Percentiles rank a stretch among this genome's conserved stretches.
Evolutionary conservation across 2,329 filamentous ascomycete species (phyloP).

Genomic region (Beauveria sp.): DNA sequence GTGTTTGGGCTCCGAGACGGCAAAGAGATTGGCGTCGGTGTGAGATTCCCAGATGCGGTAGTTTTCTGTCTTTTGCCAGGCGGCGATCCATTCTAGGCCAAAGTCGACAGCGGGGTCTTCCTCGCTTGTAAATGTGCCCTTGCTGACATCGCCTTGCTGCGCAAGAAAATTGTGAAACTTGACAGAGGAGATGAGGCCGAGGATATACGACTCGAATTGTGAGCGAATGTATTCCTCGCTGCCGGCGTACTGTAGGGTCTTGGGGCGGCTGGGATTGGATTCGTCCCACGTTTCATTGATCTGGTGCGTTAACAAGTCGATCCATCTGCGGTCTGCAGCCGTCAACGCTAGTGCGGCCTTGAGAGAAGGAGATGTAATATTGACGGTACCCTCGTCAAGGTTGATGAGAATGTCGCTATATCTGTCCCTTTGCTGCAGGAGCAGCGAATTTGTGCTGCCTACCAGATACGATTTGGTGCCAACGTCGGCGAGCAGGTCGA

Average conservation of each 20-base stretch:
- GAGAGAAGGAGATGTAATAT: slow-evolving; percentile 72
- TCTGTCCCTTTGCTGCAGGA: slow-evolving; percentile 87
- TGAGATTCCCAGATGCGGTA: slow-evolving; percentile 79
- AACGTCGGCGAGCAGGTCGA: slow-evolving; percentile 86
- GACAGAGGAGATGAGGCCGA: slow-evolving; percentile 77
- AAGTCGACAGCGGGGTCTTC: slow-evolving; percentile 84
- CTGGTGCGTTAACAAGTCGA: slow-evolving; percentile 87
- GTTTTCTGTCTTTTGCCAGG: slow-evolving; percentile 83
- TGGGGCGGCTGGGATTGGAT: slow-evolving; percentile 78
- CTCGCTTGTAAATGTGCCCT: slow-evolving; percentile 61
- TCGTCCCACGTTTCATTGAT: slow-evolving; percentile 98
- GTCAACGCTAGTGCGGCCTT: slow-evolving; percentile 70
- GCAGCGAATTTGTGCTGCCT: slow-evolving; percentile 88
- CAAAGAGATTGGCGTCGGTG: slow-evolving; percentile 83
- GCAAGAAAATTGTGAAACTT: slow-evolving; percentile 78
- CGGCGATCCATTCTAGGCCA: slow-evolving; percentile 73
- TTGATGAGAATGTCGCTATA: slow-evolving; percentile 97
- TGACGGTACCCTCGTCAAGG: slow-evolving; percentile 81
- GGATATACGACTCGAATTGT: slow-evolving; percentile 93
- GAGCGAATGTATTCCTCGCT: slow-evolving; percentile 96
- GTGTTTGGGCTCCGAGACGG: slow-evolving; percentile 87
- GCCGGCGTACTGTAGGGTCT: slow-evolving; percentile 87
- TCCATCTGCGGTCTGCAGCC: slow-evolving; percentile 86
- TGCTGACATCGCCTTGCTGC: slow-evolving; percentile 62
- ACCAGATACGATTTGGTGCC: slow-evolving; percentile 97